These are phyloP conservation scores for Plasmodium inui DNA, from an alignment of 169 alveolate genomes.

Conservation along the genomic window DNA sequence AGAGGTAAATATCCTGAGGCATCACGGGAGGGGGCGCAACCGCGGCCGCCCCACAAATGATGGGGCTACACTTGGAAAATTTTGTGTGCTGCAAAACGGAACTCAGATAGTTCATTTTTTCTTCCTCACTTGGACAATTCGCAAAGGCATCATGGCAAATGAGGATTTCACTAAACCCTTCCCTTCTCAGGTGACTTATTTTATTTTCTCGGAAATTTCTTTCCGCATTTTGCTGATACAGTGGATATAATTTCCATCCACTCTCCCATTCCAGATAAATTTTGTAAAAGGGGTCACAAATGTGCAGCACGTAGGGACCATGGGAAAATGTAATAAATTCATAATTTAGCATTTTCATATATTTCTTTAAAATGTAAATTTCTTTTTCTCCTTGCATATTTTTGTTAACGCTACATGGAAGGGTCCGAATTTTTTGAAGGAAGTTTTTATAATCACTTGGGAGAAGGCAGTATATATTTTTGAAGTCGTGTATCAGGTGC, in stretches of 20 bases:
- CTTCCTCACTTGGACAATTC: constrained; percentile 39
- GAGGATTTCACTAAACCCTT: constrained; percentile 49
- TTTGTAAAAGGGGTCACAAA: constrained; percentile 71
- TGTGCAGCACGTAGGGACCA: constrained; percentile 68
- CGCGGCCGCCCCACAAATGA: not conserved
- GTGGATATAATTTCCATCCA: constrained; percentile 68
- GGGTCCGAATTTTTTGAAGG: constrained; percentile 37
- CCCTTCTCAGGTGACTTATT: constrained; percentile 30
- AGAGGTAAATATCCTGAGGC: not conserved
- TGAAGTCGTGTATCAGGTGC: constrained; percentile 62
- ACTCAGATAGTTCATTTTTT: constrained; percentile 41
- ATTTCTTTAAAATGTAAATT: constrained; percentile 71
- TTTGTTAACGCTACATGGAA: constrained; percentile 44
- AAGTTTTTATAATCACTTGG: constrained; percentile 62
- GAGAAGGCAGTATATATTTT: constrained; percentile 53
- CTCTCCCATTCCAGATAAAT: constrained; percentile 49
- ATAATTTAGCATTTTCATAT: constrained; percentile 58
- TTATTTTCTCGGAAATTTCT: constrained; percentile 40
- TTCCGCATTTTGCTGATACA: constrained; percentile 36
- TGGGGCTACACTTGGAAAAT: constrained; percentile 17
- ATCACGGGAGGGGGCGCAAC: not conserved
- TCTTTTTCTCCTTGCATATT: constrained; percentile 70
- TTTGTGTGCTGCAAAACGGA: constrained; percentile 27
- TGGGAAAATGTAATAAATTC: constrained; percentile 57
- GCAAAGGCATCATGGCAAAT: constrained; percentile 61